A percentile compares a stretch with the other conserved stretches of the same genome.
Conservation (phyloP, 1,284 basidiomycete species). For the Rugosomyces carneus region DNA sequence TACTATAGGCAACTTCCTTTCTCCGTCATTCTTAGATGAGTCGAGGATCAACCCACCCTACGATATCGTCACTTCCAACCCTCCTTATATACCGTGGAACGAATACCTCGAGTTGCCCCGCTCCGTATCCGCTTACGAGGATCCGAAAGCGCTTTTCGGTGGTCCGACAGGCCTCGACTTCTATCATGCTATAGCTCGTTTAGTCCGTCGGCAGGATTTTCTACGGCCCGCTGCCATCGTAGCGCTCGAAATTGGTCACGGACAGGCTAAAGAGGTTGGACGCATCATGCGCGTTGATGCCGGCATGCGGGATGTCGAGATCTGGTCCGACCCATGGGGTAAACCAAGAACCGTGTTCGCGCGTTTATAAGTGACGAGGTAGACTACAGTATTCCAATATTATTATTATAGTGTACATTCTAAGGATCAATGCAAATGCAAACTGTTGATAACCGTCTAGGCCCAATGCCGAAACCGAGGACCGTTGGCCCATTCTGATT, state of each 20-base stretch:
- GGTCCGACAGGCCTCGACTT: conserved; percentile 72
- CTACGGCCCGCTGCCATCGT: conserved; percentile 47
- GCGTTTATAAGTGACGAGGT: conserved; percentile 19
- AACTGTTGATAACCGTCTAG: no score
- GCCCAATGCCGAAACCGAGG: no score
- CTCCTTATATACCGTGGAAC: conserved; percentile 79
- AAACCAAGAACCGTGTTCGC: conserved; percentile 60
- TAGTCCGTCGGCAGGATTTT: conserved; percentile 44
- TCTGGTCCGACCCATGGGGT: conserved; percentile 78
- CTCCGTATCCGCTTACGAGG: conserved; percentile 76
- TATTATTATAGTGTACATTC: not conserved
- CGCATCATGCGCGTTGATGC: conserved; percentile 45
- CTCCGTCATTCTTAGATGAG: conserved; percentile 34
- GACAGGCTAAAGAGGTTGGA: conserved; percentile 62
- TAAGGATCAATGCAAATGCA: not conserved
- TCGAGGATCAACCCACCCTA: conserved; percentile 41
- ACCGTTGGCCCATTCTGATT: no score
- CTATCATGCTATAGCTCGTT: conserved; percentile 65
- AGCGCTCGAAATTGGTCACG: conserved; percentile 76
- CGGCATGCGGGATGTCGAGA: conserved; percentile 42
- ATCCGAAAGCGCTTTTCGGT: conserved; percentile 74
- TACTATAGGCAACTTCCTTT: conserved; percentile 40
- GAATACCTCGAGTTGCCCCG: conserved; percentile 61
- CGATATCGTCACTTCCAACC: conserved; percentile 85
- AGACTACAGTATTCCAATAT: no score